A percentile compares a stretch with the other conserved stretches of the same genome.
These are phyloP conservation scores for Curvularia verruculosa DNA, from an alignment of 2,329 filamentous ascomycete species.

Conservation along the genomic window DNA sequence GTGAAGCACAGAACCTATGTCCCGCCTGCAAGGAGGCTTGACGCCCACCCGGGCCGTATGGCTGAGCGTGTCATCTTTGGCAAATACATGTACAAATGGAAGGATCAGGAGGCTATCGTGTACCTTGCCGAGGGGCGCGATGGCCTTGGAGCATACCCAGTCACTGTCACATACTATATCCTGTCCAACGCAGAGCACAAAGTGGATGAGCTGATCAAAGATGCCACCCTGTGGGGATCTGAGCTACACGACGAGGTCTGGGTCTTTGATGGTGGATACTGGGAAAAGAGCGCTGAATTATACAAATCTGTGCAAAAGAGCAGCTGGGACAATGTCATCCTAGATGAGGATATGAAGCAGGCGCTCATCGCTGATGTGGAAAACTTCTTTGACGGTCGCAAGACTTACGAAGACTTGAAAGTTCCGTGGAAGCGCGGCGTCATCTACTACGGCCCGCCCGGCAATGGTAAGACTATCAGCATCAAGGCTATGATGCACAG, in stretches of 20 bases:
- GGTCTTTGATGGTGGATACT: constrained; percentile 68
- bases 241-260: constrained; percentile 69
- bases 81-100: constrained; percentile 55
- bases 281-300: constrained; percentile 67
- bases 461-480: constrained; percentile 71
- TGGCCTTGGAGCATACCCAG: constrained; percentile 43
- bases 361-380: constrained; percentile 67
- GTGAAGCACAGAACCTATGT: constrained; percentile 49
- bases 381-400: constrained; percentile 66
- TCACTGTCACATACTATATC: constrained; percentile 51
- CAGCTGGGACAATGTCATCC: constrained; percentile 71
- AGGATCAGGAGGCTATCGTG: constrained; percentile 52
- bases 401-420: constrained; percentile 64
- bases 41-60: constrained; percentile 45
- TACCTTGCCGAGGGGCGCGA: constrained; percentile 53
- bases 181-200: constrained; percentile 46
- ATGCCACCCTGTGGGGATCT: constrained; percentile 60
- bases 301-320: constrained; percentile 56
- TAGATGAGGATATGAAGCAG: constrained; percentile 69
- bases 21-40: constrained; percentile 49
- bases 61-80: constrained; percentile 51
- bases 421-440: constrained; percentile 75
- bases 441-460: constrained; percentile 70
- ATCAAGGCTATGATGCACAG: constrained; percentile 74
- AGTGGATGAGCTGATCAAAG: constrained; percentile 60